phyloP scores from a whole-genome alignment of 805 yeast species.

The Starmerella tilneyi region DNA sequence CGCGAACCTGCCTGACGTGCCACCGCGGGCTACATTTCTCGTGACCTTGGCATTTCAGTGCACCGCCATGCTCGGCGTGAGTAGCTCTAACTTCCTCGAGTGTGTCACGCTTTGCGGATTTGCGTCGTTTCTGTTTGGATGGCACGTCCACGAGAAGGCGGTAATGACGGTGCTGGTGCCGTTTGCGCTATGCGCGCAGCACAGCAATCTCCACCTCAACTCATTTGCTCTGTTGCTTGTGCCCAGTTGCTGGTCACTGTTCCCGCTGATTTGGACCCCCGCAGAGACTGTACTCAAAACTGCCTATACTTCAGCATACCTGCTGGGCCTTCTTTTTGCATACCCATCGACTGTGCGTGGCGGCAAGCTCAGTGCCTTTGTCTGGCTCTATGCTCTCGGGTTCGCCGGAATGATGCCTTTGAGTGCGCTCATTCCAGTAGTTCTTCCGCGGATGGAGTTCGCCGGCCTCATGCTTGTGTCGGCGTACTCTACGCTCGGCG shows the following conservation, averaged over 20 bases:
- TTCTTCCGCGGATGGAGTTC: conserved; percentile 54
- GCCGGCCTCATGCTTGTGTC: conserved; percentile 71
- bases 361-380: conserved; percentile 62
- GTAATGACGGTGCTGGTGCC: conserved; percentile 84
- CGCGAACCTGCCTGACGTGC: conserved; percentile 65
- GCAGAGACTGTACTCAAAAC: conserved; percentile 72
- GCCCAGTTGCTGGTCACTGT: conserved; percentile 76
- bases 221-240: conserved; percentile 63
- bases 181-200: conserved; percentile 54
- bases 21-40: conserved; percentile 66
- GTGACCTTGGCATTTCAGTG: conserved; percentile 78
- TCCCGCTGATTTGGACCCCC: conserved; percentile 74
- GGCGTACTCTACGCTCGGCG: conserved; percentile 77
- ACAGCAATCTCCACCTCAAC: conserved; percentile 54
- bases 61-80: conserved; percentile 45
- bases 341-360: conserved; percentile 36
- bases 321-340: conserved; percentile 61
- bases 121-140: conserved; percentile 86
- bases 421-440: conserved; percentile 45
- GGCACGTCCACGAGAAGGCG: conserved; percentile 99
- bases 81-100: conserved; percentile 53
- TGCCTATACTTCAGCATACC: conserved; percentile 74
- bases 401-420: conserved; percentile 53
- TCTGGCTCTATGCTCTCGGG: conserved; percentile 55
- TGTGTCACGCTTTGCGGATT: conserved; percentile 81